Evolutionary conservation across 75 land plant genomes (phyloP), one percentile per base, ranked within the genome.

Genomic region (Pinus taeda): DNA sequence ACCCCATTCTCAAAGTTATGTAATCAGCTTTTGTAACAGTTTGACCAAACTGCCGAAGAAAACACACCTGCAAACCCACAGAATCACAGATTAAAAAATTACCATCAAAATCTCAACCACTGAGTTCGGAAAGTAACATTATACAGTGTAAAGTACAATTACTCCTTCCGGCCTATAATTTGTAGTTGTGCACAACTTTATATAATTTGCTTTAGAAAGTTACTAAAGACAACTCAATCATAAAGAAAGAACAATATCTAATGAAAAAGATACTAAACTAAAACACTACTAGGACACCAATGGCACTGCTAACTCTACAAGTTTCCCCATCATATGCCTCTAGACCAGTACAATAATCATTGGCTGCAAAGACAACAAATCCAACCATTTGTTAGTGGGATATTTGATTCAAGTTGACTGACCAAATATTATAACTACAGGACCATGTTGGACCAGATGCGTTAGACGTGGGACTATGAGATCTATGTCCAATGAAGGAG

Each of bases 1-100:
- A 95, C 57, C 91, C 90, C 78, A 79, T 81, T 22, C 98, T 89
- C 14, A 95, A 85, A 64, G 96, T 85, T 21, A 95, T 80, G 77
- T 95, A 95, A 60, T 95, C 96, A 8, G 92, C 86, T 26, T 90
- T 87, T 60, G 86, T 86, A 67, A 94, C 90, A 75, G 96, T 89
- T 22, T 60, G 82, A 21, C 95, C 91, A 80, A 93, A 93, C 82
- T 95, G 98, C n/a, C 96, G 81, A 71, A 93, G 83, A 78, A 93
- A 93, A 79, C 96, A 93, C 1, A 86, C 88, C 98, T 95, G 76
- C 79, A 74, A 58, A 13, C 4, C 57, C 39, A 45, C 13, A 73
- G 17, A 67, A 20, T 56, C 39, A 45, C 13, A 73, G 17, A 67
- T 39, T 18, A 64, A 64, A 2, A 39, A 5, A 5, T 20, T 3